Evolutionary conservation across 345 rosid genomes (phyloP).

Genomic region (Raphanus raphanistrum): DNA sequence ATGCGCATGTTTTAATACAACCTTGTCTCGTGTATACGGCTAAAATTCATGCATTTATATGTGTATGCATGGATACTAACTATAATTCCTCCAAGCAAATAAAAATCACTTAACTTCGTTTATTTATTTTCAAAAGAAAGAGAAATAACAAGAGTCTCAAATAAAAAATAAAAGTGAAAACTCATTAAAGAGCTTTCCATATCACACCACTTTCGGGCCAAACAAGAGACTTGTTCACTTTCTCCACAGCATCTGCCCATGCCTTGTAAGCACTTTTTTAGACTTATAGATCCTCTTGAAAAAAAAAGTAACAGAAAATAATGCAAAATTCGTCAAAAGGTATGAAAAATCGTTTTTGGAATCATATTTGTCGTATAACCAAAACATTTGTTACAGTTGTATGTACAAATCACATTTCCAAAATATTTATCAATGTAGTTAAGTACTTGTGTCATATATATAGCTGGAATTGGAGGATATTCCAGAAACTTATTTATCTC

Average conservation of each 20-base stretch:
- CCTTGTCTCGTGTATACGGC: background rate
- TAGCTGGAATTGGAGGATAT: background rate
- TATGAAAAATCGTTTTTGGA: background rate
- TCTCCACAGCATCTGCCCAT: slow-evolving; percentile 38
- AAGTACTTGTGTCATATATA: background rate
- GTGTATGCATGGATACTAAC: slow-evolving; percentile 2
- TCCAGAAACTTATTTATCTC: background rate
- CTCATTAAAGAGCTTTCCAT: slow-evolving; percentile 34
- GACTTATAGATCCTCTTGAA: slow-evolving; percentile 22
- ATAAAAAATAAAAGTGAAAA: slow-evolving; percentile 10
- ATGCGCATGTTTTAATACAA: background rate
- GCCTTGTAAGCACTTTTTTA: slow-evolving; percentile 36
- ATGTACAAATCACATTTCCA: background rate
- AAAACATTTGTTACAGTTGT: background rate
- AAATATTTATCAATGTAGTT: background rate
- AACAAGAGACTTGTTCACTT: slow-evolving; percentile 37
- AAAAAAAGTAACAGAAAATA: background rate
- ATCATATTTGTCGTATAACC: background rate
- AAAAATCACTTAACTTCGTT: background rate
- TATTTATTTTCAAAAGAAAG: background rate
- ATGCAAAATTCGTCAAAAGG: background rate
- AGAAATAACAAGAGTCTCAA: background rate
- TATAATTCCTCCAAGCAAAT: background rate
- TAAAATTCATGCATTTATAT: background rate
- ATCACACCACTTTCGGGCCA: slow-evolving; percentile 35